Conservation (phyloP, 2,329 filamentous ascomycete genomes). For the Xylariales sp. region DNA sequence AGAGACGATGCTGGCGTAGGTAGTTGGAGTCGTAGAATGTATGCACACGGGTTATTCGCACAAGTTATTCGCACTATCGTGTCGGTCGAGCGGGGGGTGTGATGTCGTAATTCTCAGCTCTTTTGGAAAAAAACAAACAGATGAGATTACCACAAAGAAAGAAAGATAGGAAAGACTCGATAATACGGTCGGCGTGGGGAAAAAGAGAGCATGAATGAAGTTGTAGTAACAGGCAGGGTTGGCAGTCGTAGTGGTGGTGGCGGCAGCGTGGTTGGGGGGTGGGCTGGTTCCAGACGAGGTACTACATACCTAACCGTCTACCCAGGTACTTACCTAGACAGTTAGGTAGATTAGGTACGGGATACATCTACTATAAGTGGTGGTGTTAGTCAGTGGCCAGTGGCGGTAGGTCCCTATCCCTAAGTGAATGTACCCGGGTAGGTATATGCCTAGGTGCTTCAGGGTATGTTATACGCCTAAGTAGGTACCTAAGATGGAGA, state of each 20-base stretch:
- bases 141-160: slow-evolving; percentile 15
- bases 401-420: too few species aligned
- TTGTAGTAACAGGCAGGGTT: slow-evolving; percentile 26
- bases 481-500: not conserved
- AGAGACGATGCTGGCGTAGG: slow-evolving; percentile 5
- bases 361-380: too few species aligned
- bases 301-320: too few species aligned
- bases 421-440: too few species aligned
- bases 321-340: too few species aligned
- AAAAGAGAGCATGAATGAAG: slow-evolving; percentile 23
- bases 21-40: slow-evolving; percentile 1
- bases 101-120: slow-evolving; percentile 13
- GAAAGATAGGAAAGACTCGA: slow-evolving; percentile 11
- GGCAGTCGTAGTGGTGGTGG: slow-evolving; percentile 8
- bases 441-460: too few species aligned
- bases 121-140: not conserved
- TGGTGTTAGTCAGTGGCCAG: too few species aligned
- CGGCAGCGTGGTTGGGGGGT: slow-evolving; percentile 31
- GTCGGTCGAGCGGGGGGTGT: slow-evolving; percentile 3
- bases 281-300: slow-evolving; percentile 16
- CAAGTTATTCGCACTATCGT: slow-evolving; percentile 12
- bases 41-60: not conserved
- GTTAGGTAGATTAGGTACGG: not conserved
- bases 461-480: too few species aligned
- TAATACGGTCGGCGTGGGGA: slow-evolving; percentile 28